Percentiles rank a stretch among this genome's conserved stretches.
phyloP scores from a whole-genome alignment of 2,329 filamentous ascomycete genomes.

The Westerdykella ornata region DNA sequence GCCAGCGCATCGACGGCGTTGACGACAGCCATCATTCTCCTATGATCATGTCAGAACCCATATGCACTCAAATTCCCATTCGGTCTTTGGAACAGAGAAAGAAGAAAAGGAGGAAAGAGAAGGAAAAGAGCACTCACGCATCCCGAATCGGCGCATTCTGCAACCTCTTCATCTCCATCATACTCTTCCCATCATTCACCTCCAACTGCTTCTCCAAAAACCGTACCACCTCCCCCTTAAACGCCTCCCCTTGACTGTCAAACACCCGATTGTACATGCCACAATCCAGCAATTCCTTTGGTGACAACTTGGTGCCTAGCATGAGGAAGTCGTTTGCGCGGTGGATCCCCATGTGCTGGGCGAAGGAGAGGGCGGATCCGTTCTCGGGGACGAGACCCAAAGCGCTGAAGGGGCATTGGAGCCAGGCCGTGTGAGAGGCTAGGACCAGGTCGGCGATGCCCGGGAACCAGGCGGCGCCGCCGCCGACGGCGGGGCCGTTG shows the following conservation, averaged over 20 bases:
- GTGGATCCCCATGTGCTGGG: slow-evolving; percentile 46
- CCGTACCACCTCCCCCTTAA: slow-evolving; percentile 37
- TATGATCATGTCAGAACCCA: background rate
- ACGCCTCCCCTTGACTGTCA: slow-evolving; percentile 34
- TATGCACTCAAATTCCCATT: background rate
- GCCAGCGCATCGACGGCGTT: slow-evolving; percentile 45
- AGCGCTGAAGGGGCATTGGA: slow-evolving; percentile 46
- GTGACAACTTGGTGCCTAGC: slow-evolving; percentile 44
- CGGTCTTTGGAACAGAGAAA: too few species aligned
- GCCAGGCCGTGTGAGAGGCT: slow-evolving; percentile 40
- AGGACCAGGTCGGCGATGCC: slow-evolving; percentile 47
- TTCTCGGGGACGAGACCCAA: slow-evolving; percentile 47
- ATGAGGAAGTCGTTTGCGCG: slow-evolving; percentile 49
- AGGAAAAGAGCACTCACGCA: slow-evolving; percentile 9
- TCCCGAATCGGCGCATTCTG: slow-evolving; percentile 44
- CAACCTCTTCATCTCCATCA: slow-evolving; percentile 49
- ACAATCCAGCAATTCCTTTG: slow-evolving; percentile 39
- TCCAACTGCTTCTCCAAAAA: slow-evolving; percentile 42
- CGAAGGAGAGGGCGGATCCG: slow-evolving; percentile 42
- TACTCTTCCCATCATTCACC: slow-evolving; percentile 47
- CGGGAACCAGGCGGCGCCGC: slow-evolving; percentile 47
- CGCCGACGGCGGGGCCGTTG: slow-evolving; percentile 47
- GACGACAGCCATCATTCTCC: slow-evolving; percentile 43
- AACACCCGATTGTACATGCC: slow-evolving; percentile 46
- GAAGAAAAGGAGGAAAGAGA: background rate